Conservation (phyloP, 78 protist genomes). For the Dictyostelium firmibasis region DNA sequence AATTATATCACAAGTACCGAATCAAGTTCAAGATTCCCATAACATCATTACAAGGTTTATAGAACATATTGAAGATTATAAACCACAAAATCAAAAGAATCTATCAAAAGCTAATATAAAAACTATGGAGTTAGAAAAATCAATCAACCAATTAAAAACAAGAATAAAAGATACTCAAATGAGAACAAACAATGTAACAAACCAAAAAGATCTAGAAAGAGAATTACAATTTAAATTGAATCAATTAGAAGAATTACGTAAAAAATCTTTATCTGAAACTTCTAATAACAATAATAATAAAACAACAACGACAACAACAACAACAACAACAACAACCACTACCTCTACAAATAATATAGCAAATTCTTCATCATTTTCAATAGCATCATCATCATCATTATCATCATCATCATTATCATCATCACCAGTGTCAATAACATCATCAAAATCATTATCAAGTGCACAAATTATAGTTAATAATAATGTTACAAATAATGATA, state of each 20-base stretch:
- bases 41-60: background rate
- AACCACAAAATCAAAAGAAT: background rate
- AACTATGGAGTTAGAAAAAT: slow-evolving; percentile 3
- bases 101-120: background rate
- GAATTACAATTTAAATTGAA: background rate
- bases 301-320: background rate
- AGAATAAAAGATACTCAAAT: background rate
- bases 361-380: background rate
- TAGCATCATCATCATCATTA: background rate
- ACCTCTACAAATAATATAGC: background rate
- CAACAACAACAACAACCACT: background rate
- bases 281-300: no score
- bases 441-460: background rate
- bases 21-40: background rate
- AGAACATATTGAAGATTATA: background rate
- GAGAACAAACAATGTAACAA: background rate
- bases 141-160: background rate
- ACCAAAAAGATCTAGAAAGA: background rate
- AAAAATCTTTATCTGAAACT: background rate
- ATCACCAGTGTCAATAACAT: background rate
- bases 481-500: background rate
- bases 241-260: background rate
- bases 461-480: background rate
- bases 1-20: background rate
- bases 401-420: background rate